Evolutionary conservation across 2,329 filamentous ascomycete genomes (phyloP), one percentile per base, ranked within the genome.

Genomic region (Talaromyces sp.): DNA sequence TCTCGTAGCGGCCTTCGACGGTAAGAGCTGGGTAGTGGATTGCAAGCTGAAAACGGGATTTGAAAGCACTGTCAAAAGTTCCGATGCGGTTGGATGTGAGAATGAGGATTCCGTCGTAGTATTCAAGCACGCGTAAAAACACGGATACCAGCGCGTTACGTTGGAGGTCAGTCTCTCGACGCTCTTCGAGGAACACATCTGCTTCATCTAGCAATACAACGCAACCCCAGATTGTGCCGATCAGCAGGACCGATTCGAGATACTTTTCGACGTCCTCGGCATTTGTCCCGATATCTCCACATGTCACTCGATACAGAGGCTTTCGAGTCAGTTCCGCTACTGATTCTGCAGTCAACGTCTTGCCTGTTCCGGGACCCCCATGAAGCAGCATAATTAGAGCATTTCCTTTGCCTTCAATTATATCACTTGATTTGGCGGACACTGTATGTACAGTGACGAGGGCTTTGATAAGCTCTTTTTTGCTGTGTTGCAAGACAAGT

Each of bases 321-420:
- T 81, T 80, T 37, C 78, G 74, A 78, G 84, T 82, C 60, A 80
- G 74, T 65, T 85, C 83, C 1, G 84, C 83, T 24, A 84, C 77
- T 64, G 77, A 79, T 68, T 84, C 83, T 6, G 80, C 81, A 3
- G 82, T 84, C 27, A 83, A 70, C 0, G 84, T 86, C 73, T 86
- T 86, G 14, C 84, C 84, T 1, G 84, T 82, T 3, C 84, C 84
- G 0, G 84, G 83, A 0, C 81, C 81, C 1, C 83, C 84, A 52
- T 76, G 78, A 2, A 86, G 77, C 3, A 85, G 76, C 64, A 85
- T 75, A 63, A 85, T 83, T 62, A 85, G 79, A 3, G 16, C 57
- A 19, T 45, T 60, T 3, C 37, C 57, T 41, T 62, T 62, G 2
- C 60, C 60, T 54, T 50, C 27, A 6, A 62, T 62, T 1, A 62